Conservation (phyloP, 2,329 filamentous ascomycete species). For the Apiospora koreana region DNA sequence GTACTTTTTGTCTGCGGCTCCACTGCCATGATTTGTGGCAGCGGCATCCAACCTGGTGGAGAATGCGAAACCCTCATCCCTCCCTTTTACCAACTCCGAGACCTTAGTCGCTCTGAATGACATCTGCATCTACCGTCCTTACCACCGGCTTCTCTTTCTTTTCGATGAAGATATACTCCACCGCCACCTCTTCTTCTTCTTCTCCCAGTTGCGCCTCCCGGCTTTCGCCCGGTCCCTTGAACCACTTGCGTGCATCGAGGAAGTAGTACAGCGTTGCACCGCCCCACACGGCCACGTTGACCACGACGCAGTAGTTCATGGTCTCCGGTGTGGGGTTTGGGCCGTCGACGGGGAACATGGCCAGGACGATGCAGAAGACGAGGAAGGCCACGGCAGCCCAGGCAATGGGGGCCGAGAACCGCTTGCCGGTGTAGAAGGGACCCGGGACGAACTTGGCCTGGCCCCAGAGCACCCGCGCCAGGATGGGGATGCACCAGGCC, state of each 20-base stretch:
- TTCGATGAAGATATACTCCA: no score
- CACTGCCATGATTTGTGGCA: no score
- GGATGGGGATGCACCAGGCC: background rate
- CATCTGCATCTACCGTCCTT: no score
- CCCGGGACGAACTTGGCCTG: background rate
- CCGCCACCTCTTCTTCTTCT: no score
- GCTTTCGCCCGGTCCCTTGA: background rate
- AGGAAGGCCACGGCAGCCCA: background rate
- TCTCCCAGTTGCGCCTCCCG: background rate
- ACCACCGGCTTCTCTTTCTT: no score
- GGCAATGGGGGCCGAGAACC: slow-evolving; percentile 3
- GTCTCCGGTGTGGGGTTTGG: background rate
- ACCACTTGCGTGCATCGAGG: slow-evolving; percentile 4
- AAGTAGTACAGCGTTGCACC: slow-evolving; percentile 4
- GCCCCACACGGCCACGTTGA: slow-evolving; percentile 6
- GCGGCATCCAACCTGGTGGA: no score
- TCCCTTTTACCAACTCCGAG: no score
- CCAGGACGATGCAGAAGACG: background rate
- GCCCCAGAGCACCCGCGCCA: slow-evolving; percentile 3
- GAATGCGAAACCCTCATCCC: no score
- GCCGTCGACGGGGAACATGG: background rate
- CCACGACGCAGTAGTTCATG: slow-evolving; percentile 9
- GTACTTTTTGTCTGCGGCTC: no score
- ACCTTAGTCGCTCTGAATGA: no score
- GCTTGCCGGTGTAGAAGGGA: slow-evolving; percentile 5